Base-by-base conservation (phyloP, 371 early-diverging fungal species). In the Quaeritorhiza haematococci region DNA sequence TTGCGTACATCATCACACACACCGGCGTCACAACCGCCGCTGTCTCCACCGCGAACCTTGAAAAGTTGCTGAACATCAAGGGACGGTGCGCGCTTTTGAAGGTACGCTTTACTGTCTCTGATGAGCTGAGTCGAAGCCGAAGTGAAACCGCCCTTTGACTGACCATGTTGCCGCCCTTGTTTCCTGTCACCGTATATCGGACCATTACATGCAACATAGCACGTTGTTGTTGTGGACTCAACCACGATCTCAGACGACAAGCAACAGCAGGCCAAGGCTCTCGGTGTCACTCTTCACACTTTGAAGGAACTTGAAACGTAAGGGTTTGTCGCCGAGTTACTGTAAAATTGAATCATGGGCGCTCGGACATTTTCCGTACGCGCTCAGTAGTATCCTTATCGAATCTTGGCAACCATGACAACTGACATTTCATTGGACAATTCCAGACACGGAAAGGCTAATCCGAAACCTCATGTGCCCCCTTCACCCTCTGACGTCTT, bases 401-500 rank as follows among this genome's bases (percentile, higher is more conserved):
- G n/a, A n/a, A n/a, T n/a, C n/a, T n/a, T n/a, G n/a, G n/a, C n/a
- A n/a, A n/a, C n/a, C n/a, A n/a, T n/a, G n/a, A n/a, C n/a, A n/a
- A n/a, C n/a, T n/a, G n/a, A n/a, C n/a, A n/a, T n/a, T n/a, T n/a
- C n/a, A n/a, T n/a, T n/a, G n/a, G n/a, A n/a, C n/a, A n/a, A n/a
- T n/a, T n/a, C n/a, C n/a, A n/a, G n/a, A 23, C 38, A 81, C 53
- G 90, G 87, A 33, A 54, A 49, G 26, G 74, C 72, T 26, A 33
- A 61, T 27, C 28, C 30, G 15, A 71, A 72, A 5, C 74, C 75
- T 23, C 83, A 76, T 7, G 68, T 66, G 19, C 57, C 77, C 30
- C 88, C 94, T 1, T 64, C 54, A 19, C 73, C 87, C n/a, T 77
- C 84, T 2, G 93, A 93, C 67, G 71, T 94, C 56, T 87, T 90